These are phyloP conservation scores for Xylaria intraflava DNA, from an alignment of 495 filamentous ascomycete genomes.

Conservation along the genomic window DNA sequence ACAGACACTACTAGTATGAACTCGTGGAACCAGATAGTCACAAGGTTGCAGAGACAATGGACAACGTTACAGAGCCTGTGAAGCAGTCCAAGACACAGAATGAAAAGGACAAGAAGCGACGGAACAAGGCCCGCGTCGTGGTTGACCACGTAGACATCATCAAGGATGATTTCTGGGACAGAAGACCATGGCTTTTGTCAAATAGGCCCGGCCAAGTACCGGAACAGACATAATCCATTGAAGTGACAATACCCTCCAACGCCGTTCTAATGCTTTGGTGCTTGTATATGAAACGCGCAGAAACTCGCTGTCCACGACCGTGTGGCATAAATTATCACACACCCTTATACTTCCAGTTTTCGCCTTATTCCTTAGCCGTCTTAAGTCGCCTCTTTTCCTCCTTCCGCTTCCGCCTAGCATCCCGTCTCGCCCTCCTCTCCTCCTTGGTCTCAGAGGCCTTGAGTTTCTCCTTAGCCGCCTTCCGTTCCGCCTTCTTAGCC, in stretches of 20 bases:
- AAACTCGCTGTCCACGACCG: not conserved
- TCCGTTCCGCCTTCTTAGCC: slow-evolving; percentile 25
- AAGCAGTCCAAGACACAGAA: slow-evolving; percentile 64
- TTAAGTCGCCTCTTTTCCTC: slow-evolving; percentile 33
- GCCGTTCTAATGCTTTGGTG: slow-evolving; percentile 8
- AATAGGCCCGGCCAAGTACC: slow-evolving; percentile 64
- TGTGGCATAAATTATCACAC: not conserved
- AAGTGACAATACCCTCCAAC: slow-evolving; percentile 17
- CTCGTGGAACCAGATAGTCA: slow-evolving; percentile 45
- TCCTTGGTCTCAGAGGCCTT: slow-evolving; percentile 30
- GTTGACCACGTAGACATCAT: slow-evolving; percentile 89
- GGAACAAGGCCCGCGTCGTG: slow-evolving; percentile 67
- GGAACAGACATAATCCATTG: slow-evolving; percentile 41
- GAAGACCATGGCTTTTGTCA: slow-evolving; percentile 76
- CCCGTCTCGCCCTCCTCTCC: slow-evolving; percentile 31
- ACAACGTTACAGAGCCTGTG: slow-evolving; percentile 33
- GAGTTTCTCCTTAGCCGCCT: slow-evolving; percentile 16
- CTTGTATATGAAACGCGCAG: not conserved
- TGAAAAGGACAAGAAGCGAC: slow-evolving; percentile 70
- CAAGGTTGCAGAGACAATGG: slow-evolving; percentile 28
- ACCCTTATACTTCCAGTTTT: not conserved
- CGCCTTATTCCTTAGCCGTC: slow-evolving; percentile 1
- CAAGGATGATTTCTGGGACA: slow-evolving; percentile 86
- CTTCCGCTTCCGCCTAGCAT: slow-evolving; percentile 32
- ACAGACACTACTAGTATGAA: slow-evolving; percentile 43